Evolutionary conservation across 768 basidiomycete genomes (phyloP).

Genomic region (Podaxis pistillaris): DNA sequence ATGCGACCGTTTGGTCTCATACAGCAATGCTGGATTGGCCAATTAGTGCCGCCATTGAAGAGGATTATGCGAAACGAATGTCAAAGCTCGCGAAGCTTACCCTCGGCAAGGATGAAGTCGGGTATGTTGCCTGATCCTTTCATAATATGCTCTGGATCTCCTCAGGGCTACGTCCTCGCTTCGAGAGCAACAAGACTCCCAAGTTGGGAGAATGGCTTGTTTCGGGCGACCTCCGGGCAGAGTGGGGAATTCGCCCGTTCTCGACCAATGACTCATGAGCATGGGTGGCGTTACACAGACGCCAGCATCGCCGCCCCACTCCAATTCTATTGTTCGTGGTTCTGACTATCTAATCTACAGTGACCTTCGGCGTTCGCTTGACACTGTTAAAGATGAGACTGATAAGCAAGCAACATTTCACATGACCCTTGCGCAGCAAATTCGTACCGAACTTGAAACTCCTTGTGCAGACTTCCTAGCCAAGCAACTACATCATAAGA

Average conservation of each 20-base stretch:
- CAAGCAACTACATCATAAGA: constrained; percentile 72
- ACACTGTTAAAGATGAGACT: constrained; percentile 79
- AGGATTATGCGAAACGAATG: constrained; percentile 90
- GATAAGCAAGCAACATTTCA: constrained; percentile 80
- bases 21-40: constrained; percentile 12
- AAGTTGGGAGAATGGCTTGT: not conserved
- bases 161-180: not conserved
- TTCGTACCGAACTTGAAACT: constrained; percentile 74
- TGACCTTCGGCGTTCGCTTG: constrained; percentile 77
- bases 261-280: not conserved
- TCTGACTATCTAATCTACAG: constrained; percentile 40
- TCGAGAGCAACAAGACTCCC: not conserved
- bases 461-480: constrained; percentile 57
- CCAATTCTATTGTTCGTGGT: not conserved
- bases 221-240: not conserved
- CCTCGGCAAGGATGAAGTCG: constrained; percentile 90
- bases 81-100: constrained; percentile 71
- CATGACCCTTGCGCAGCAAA: constrained; percentile 66
- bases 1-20: not conserved
- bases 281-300: not conserved
- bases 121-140: constrained; percentile 49
- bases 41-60: constrained; percentile 81
- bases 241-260: not conserved
- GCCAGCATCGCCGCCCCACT: constrained; percentile 1
- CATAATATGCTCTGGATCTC: not conserved